Conservation (phyloP, 306 rosid genomes). For the Argentina anserina region DNA sequence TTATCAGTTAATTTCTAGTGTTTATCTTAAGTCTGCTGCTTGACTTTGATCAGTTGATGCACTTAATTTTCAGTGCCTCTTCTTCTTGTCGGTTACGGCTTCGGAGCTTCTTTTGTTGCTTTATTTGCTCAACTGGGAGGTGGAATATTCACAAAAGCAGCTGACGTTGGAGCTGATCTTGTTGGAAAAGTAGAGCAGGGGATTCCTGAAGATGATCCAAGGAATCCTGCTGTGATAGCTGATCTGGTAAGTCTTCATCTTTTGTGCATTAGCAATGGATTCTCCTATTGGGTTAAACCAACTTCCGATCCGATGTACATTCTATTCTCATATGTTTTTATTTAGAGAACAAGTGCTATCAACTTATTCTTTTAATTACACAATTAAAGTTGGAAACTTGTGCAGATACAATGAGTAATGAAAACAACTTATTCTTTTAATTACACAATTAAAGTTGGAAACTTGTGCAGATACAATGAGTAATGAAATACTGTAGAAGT, state of each 20-base stretch:
- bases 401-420: too few relatives aligned
- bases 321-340: not conserved
- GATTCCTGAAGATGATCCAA: constrained; percentile 98
- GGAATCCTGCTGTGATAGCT: constrained; percentile 99
- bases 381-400: not conserved
- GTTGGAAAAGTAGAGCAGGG: constrained; percentile 99
- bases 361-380: not conserved
- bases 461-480: not conserved
- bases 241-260: constrained; percentile 68
- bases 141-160: constrained; percentile 96
- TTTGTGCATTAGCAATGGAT: not conserved
- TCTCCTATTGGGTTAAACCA: not conserved
- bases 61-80: constrained; percentile 76
- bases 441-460: not conserved
- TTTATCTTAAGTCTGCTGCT: constrained; percentile 14
- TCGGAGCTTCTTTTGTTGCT: constrained; percentile 98
- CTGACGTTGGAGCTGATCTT: constrained; percentile 99
- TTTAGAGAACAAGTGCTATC: not conserved
- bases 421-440: not conserved
- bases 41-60: constrained; percentile 16
- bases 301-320: not conserved
- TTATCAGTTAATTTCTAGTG: not conserved
- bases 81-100: constrained; percentile 98
- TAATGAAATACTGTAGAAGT: not conserved
- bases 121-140: constrained; percentile 98